Base-by-base conservation (phyloP, 768 basidiomycete species). In the Russula emetica region DNA sequence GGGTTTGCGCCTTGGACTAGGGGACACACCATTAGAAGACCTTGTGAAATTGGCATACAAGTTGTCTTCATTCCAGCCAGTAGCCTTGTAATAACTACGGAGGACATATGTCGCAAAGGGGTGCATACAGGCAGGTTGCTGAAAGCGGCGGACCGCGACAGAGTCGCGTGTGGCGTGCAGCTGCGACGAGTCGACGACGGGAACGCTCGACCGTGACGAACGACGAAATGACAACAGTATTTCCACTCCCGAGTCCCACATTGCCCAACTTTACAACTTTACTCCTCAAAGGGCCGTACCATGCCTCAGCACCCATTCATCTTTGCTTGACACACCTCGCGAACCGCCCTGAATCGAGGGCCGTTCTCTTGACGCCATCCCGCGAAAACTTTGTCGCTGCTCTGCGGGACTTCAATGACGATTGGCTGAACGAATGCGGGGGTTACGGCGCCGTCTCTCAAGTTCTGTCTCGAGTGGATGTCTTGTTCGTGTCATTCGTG, bases 1-100 rank as follows among this genome's bases (percentile, higher is more conserved):
- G 16, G 22, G 49, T 59, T 13, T 20, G 54, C 52, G 49, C 42
- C 34, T 14, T 13, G 55, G 26, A 9, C 2, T 22, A n/a, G 6
- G 1, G 16, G 49, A 50, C 73, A 36, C 63, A 96, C 94, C 90
- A 76, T 83, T 87, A 1, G 94, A 96, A 40, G 93, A 90, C 60
- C 92, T 85, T 1, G 93, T 97, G 50, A 98, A 70, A 68, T 95
- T 92, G 2, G 89, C 85, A 71, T 92, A 98, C 24, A 96, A 79
- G 71, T 96, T 96, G 75, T 98, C 95, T 72, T 96, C 92, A 70
- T 94, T 94, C 96, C 96, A 98, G 66, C 92, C 91, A 36, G 93
- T 97, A n/a, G 85, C 86, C 68, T 84, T 83, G 79, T 93, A 94
- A 75, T 96, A 98, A 73, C 82, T 87, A 67, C 89, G 87, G 42